Base-by-base conservation (phyloP, 495 filamentous ascomycete genomes). In the Lichenothelia convexa region DNA sequence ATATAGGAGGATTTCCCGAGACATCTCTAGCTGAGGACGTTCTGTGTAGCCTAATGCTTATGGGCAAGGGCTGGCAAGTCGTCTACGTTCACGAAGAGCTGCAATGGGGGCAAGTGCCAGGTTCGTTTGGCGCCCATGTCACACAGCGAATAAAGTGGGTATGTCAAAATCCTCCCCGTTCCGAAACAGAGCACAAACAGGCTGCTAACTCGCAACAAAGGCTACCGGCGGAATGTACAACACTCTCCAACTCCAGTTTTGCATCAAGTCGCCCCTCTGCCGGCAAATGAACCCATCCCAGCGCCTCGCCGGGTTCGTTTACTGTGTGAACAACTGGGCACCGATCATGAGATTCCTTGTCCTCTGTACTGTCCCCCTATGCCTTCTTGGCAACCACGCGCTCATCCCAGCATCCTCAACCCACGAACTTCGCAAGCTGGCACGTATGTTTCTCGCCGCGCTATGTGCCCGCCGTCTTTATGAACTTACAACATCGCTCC, bases 111-210 rank as follows among this genome's bases (percentile, higher is more conserved):
- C 59, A 55, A 4, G 61, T 67, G 2, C 67, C 67, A 0, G 67
- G 64, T 9, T 53, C 61, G 20, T 63, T 53, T 35, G 51, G 48
- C 31, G 54, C 56, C 26, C 63, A 67, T 36, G 44, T 69, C 24
- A 70, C 68, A 47, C 66, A 70, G 48, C 54, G 64, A 21, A 63
- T 59, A 9, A 56, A 63, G 34, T 70, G 64, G 63, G 58, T 48
- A 19, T 9, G 17, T 42, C 9, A 7, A n/a, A n/a, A n/a, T n/a
- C n/a, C n/a, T n/a, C n/a, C n/a, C n/a, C n/a, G n/a, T n/a, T n/a
- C n/a, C n/a, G n/a, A n/a, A n/a, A n/a, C n/a, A n/a, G n/a, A n/a
- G n/a, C n/a, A n/a, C n/a, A n/a, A n/a, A n/a, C n/a, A n/a, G n/a
- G n/a, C n/a, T n/a, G n/a, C n/a, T n/a, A n/a, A n/a, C n/a, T n/a